phyloP scores from a whole-genome alignment of 768 basidiomycete species.

The Russula emetica region DNA sequence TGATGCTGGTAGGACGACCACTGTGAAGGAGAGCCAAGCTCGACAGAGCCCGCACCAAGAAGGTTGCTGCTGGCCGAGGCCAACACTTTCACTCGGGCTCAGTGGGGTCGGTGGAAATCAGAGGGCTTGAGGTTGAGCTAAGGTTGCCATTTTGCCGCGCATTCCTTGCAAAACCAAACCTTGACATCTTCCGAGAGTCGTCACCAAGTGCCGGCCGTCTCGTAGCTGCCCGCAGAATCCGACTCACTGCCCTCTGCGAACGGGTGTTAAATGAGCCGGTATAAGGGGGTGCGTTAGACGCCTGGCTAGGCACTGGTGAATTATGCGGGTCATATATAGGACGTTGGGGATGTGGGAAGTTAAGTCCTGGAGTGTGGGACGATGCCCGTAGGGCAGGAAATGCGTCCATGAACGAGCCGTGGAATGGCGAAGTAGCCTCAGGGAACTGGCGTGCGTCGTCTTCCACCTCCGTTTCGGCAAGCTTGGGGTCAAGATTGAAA shows the following conservation, averaged over 20 bases:
- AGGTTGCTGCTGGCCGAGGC: conserved; percentile 46
- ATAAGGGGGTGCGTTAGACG: conserved; percentile 50
- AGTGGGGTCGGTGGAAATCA: conserved; percentile 54
- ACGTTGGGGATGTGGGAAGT: conserved; percentile 47
- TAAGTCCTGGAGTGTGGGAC: conserved; percentile 47
- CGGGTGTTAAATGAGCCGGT: conserved; percentile 76
- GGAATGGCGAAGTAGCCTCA: conserved; percentile 50
- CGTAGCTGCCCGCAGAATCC: conserved; percentile 31
- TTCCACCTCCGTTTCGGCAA: conserved; percentile 45
- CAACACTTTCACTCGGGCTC: conserved; percentile 44
- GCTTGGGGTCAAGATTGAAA: conserved; percentile 80
- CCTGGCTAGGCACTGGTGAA: conserved; percentile 44
- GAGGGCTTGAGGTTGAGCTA: conserved; percentile 59
- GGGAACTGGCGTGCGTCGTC: conserved; percentile 44
- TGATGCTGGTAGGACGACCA: conserved; percentile 45
- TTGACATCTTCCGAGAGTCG: conserved; percentile 65
- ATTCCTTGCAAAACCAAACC: conserved; percentile 66
- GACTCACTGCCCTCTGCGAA: conserved; percentile 63
- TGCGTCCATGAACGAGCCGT: conserved; percentile 61
- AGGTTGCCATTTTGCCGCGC: conserved; percentile 44
- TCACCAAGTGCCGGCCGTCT: conserved; percentile 48
- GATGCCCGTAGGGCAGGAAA: conserved; percentile 58
- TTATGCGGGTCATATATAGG: conserved; percentile 55
- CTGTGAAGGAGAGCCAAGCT: conserved; percentile 40
- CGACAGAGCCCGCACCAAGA: conserved; percentile 31